Conservation (phyloP, 257 asterid genomes). For the Solanum ahanhuiri region DNA sequence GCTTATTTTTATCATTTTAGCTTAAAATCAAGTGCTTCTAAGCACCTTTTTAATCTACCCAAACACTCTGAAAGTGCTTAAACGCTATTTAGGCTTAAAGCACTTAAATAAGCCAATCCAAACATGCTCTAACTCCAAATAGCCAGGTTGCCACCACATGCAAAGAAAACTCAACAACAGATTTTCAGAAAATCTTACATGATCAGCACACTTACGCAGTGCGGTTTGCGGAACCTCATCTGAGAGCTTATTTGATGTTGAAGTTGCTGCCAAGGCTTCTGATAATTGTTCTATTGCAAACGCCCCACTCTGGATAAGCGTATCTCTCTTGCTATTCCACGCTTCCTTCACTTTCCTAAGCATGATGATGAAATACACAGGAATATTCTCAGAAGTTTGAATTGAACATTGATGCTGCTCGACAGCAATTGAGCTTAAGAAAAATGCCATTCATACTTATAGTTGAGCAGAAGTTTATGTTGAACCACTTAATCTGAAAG, state of each 20-base stretch:
- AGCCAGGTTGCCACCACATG: not conserved
- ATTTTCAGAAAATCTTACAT: slow-evolving; percentile 26
- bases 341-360: slow-evolving; percentile 93
- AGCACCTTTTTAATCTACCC: not conserved
- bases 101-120: not conserved
- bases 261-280: slow-evolving; percentile 61
- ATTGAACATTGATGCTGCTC: not conserved
- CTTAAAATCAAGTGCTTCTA: not conserved
- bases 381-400: not conserved
- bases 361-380: slow-evolving; percentile 1
- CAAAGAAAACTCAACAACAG: not conserved
- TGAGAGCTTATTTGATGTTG: slow-evolving; percentile 51
- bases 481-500: not conserved
- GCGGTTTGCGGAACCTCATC: slow-evolving; percentile 55
- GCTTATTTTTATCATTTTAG: not conserved
- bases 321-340: slow-evolving; percentile 66
- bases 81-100: not conserved
- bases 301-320: slow-evolving; percentile 55
- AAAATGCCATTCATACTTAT: not conserved
- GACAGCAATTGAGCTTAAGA: not conserved
- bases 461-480: not conserved
- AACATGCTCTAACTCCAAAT: not conserved
- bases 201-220: slow-evolving; percentile 65
- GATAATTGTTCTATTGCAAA: slow-evolving; percentile 85
- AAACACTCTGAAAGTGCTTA: not conserved